phyloP scores from a whole-genome alignment of 1,284 basidiomycete species.

The Apiotrichum gamsii region DNA sequence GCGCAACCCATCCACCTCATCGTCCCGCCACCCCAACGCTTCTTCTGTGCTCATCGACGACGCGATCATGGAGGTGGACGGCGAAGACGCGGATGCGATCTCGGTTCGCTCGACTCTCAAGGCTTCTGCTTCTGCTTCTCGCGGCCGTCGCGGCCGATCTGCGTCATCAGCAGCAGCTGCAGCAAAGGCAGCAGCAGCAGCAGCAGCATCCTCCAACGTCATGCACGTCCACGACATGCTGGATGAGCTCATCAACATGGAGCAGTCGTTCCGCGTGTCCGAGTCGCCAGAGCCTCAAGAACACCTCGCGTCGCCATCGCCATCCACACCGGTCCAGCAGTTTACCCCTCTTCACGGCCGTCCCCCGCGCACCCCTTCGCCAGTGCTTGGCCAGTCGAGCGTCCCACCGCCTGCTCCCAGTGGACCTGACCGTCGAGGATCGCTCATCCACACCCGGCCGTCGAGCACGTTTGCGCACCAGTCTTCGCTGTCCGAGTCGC shows the following conservation, averaged over 20 bases:
- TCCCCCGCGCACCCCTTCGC: conserved; percentile 34
- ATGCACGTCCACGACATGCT: conserved; percentile 39
- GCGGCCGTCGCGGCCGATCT: no score
- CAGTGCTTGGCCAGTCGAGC: conserved; percentile 18
- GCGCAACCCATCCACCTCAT: conserved; percentile 26
- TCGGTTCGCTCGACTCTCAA: conserved; percentile 9
- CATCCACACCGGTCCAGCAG: conserved; percentile 3
- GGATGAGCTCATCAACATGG: conserved; percentile 48
- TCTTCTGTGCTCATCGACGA: conserved; percentile 26
- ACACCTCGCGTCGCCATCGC: background rate
- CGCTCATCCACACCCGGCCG: conserved; percentile 18
- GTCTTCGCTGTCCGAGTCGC: conserved; percentile 42
- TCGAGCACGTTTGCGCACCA: conserved; percentile 31
- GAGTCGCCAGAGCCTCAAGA: conserved; percentile 15
- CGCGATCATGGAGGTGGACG: conserved; percentile 40
- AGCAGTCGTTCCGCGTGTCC: conserved; percentile 40
- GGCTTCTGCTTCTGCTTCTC: no score
- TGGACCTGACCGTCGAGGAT: conserved; percentile 11
- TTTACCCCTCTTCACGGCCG: conserved; percentile 31
- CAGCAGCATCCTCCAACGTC: conserved; percentile 1
- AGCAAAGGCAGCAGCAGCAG: no score
- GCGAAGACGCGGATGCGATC: conserved; percentile 14
- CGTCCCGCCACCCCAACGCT: conserved; percentile 25
- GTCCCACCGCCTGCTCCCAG: conserved; percentile 8
- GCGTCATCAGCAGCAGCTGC: no score